Evolutionary conservation across 345 rosid species (phyloP).

Genomic region (Corchorus olitorius): DNA sequence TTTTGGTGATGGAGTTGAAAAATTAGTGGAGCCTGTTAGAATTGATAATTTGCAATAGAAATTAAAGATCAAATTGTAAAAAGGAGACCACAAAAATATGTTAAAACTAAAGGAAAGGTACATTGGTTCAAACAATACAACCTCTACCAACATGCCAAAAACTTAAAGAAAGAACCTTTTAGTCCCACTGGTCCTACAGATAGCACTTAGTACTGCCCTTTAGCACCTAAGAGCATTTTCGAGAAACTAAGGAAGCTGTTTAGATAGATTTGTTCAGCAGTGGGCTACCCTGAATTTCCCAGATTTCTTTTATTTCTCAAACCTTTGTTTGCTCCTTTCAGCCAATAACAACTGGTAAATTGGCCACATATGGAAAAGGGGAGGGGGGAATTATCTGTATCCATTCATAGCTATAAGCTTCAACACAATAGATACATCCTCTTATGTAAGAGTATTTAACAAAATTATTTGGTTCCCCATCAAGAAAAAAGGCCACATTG

Average conservation of each 20-base stretch:
- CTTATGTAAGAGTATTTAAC: too few species aligned
- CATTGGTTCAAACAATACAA: neutral
- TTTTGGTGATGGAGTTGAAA: constrained; percentile 77
- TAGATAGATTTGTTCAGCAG: neutral
- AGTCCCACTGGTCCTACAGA: neutral
- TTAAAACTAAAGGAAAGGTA: neutral
- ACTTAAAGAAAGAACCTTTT: neutral
- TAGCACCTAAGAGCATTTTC: neutral
- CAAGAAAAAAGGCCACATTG: too few species aligned
- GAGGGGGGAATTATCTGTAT: too few species aligned
- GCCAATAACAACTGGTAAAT: neutral
- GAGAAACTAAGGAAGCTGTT: neutral
- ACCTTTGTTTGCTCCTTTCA: neutral
- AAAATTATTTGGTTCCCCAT: too few species aligned
- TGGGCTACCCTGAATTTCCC: neutral
- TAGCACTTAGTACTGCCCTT: neutral
- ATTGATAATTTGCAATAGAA: neutral
- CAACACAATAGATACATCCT: too few species aligned
- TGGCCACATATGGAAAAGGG: too few species aligned
- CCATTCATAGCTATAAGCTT: neutral
- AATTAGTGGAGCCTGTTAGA: constrained; percentile 48
- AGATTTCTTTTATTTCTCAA: too few species aligned
- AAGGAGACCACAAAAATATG: neutral
- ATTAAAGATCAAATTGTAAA: neutral
- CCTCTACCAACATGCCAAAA: neutral